Base-by-base conservation (phyloP, 2,329 filamentous ascomycete genomes). In the Cytospora schulzeri region DNA sequence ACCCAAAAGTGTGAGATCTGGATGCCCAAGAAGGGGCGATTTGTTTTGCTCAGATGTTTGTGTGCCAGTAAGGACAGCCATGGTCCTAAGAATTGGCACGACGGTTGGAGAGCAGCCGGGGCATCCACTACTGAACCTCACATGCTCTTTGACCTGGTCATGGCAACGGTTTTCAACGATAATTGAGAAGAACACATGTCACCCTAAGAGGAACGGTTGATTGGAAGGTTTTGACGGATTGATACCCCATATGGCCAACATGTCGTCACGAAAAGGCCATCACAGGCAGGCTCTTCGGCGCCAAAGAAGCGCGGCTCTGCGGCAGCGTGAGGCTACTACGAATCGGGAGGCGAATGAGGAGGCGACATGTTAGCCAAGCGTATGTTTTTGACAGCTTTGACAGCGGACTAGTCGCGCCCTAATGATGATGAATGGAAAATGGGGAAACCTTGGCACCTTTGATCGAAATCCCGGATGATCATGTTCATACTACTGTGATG, bases 251-350 rank as follows among this genome's bases (percentile, higher is more conserved):
- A 56, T 56, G 59, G 52, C 4, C 48, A 29, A 22, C 17, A 17
- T 62, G 28, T 45, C 38, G 59, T 62, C 59, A 62, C 35, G n/a
- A 56, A 55, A 48, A 50, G 28, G 24, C 52, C n/a, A 56, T n/a
- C 28, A 56, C 52, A 26, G 59, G 48, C 52, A 51, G 35, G 59
- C 38, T 55, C 33, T 15, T 38, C n/a, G 22, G 28, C 52, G 38
- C 52, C 38, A 50, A 41, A 31, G 50, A 22, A 26, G 28, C 38
- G 59, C 48, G 28, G 52, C 52, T 50, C 38, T 56, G 48, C 11
- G 29, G 29, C 15, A 5, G 35, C 52, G 59, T 28, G 38, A 56
- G 52, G 15, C 58, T 45, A 50, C 31, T 28, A 24, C 12, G 6
- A 19, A n/a, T n/a, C n/a, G n/a, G n/a, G 11, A 9, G 31, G 24